A percentile compares a stretch with the other conserved stretches of the same genome.
These are phyloP conservation scores for Salvia splendens DNA, from an alignment of 257 asterid genomes.

Conservation along the genomic window DNA sequence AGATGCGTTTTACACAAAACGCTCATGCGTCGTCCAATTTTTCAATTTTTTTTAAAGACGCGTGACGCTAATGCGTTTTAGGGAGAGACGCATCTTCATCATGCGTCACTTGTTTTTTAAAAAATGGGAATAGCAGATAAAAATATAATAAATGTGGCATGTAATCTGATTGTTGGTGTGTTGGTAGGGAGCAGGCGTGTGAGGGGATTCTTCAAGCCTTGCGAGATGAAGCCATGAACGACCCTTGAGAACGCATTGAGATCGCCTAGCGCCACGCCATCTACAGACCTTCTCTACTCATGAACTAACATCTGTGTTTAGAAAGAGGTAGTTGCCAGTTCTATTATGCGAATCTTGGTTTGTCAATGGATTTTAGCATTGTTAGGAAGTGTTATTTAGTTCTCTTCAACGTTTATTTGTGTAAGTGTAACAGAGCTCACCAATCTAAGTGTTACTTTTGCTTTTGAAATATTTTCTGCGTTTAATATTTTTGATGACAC, in stretches of 20 bases:
- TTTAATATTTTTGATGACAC: too few relatives aligned
- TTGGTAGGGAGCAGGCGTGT: constrained; percentile 54
- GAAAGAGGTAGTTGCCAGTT: background rate
- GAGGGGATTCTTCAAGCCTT: constrained; percentile 82
- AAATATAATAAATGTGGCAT: too few relatives aligned
- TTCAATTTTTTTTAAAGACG: too few relatives aligned
- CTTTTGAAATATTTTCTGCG: background rate
- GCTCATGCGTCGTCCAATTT: too few relatives aligned
- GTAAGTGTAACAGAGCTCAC: background rate
- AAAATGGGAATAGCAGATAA: too few relatives aligned
- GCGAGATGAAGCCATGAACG: constrained; percentile 83
- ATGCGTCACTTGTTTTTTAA: too few relatives aligned
- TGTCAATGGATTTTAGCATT: background rate
- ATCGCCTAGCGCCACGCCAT: constrained; percentile 78
- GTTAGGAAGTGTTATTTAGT: background rate
- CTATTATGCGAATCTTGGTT: background rate
- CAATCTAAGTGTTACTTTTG: background rate
- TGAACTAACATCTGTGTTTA: constrained; percentile 17
- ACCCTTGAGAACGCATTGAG: constrained; percentile 89
- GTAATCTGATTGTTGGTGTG: constrained; percentile 1
- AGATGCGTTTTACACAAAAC: too few relatives aligned
- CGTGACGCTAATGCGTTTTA: too few relatives aligned
- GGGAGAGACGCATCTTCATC: too few relatives aligned
- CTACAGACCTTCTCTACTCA: constrained; percentile 84
- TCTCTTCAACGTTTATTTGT: background rate